These are phyloP conservation scores for Fusarium oligoseptatum DNA, from an alignment of 2,329 filamentous ascomycete species.

Conservation along the genomic window DNA sequence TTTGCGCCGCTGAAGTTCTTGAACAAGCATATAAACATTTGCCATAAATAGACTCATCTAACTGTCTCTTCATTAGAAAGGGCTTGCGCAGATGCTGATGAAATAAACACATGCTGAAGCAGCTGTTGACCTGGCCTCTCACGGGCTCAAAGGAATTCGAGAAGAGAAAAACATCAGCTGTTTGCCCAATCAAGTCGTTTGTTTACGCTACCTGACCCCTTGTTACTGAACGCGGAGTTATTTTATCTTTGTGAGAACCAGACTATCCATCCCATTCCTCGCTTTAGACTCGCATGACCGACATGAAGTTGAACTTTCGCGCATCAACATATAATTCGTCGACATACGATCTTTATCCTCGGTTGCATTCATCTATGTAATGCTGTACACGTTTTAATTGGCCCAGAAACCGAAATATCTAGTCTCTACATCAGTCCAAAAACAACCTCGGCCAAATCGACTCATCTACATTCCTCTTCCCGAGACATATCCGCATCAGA, in stretches of 20 bases:
- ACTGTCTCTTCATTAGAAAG: neutral
- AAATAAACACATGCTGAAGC: too few species aligned
- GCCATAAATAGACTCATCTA: neutral
- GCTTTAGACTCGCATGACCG: neutral
- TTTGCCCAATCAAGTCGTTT: neutral
- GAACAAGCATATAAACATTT: neutral
- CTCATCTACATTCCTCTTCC: neutral
- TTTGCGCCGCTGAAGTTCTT: neutral
- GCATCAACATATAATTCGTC: neutral
- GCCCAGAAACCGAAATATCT: neutral
- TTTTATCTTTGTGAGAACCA: neutral
- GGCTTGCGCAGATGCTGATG: neutral
- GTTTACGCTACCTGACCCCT: neutral
- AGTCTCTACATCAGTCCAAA: neutral
- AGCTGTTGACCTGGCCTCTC: too few species aligned
- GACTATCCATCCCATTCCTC: neutral
- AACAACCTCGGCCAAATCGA: neutral
- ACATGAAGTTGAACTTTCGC: neutral
- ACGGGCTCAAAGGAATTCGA: too few species aligned
- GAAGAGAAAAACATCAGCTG: too few species aligned
- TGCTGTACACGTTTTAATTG: neutral
- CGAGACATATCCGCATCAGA: neutral
- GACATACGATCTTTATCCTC: neutral
- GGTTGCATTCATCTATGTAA: neutral
- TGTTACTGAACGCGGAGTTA: too few species aligned